Base-by-base conservation (phyloP, 148 eudicot species). In the Pharnaceum exiguum region DNA sequence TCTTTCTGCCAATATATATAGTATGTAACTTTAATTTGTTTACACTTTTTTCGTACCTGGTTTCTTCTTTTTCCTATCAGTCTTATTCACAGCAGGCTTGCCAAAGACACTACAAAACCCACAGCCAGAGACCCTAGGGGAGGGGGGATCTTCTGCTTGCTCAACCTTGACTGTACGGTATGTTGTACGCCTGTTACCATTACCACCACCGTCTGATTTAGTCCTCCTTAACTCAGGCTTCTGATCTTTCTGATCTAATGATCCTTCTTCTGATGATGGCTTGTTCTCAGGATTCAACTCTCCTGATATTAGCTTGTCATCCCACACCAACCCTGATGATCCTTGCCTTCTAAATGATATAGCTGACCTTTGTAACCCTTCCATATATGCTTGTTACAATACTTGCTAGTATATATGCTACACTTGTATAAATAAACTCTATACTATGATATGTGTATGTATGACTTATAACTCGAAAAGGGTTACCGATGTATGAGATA, bases 311-410 rank as follows among this genome's bases (percentile, higher is more conserved):
- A 78, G 26, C 59, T 82, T 88, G 27, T 85, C 93, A 47, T 85
- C 93, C 96, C 96, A 89, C 9, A 85, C 75, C 50, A 82, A 49
- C 21, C 96, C 96, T 35, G 96, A 89, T 22, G 96, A 89, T 12
- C 96, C 89, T 46, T 77, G 76, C 45, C 91, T 80, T 60, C 96
- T 80, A 12, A 80, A 85, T 31, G 89, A 80, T 54, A 69, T 62
- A 16, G 62, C 72, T 30, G 96, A 84, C 73, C 96, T 80, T 64
- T 73, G 85, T 63, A 89, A 71, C 4, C 82, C 86, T 25, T 28
- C 93, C 96, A 82, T 85, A 16, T 17, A 28, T 39, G 10, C 16
- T 26, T 37, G 38, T 55, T 39, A 33, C 42, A n/a, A n/a, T n/a
- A n/a, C n/a, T n/a, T n/a, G n/a, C n/a, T n/a, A n/a, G n/a, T n/a